These are phyloP conservation scores for Cladophialophora chaetospira DNA, from an alignment of 2,329 filamentous ascomycete genomes.

Conservation along the genomic window DNA sequence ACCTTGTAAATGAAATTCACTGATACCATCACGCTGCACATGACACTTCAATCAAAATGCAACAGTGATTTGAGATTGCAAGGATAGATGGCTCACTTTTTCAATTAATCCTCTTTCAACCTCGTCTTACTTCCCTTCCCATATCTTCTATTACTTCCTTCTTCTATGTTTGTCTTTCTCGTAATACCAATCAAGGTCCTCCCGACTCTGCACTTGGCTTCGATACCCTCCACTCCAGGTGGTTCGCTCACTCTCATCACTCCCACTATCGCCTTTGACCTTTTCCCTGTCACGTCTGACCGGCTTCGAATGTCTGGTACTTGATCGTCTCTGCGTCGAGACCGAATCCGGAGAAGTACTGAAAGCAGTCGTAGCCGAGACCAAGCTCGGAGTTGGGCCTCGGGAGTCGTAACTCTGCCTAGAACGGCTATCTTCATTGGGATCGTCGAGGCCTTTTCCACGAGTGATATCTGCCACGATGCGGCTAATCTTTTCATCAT, in stretches of 20 bases:
- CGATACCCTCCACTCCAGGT: constrained; percentile 9
- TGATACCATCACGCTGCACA: no score
- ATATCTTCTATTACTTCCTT: not conserved
- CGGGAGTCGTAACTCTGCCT: no score
- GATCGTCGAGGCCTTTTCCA: not conserved
- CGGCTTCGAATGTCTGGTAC: not conserved
- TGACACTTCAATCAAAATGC: no score
- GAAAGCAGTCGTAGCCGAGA: not conserved
- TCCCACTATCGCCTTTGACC: not conserved
- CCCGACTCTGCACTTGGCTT: not conserved
- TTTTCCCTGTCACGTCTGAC: not conserved
- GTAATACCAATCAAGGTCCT: constrained; percentile 17
- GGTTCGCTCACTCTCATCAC: not conserved
- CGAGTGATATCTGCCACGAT: not conserved
- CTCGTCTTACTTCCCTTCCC: no score
- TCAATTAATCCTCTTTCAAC: not conserved
- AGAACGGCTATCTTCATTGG: no score
- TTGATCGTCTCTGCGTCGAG: not conserved
- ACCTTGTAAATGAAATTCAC: no score
- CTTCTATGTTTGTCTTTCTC: not conserved
- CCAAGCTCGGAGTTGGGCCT: not conserved
- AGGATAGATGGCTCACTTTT: no score
- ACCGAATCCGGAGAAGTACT: not conserved
- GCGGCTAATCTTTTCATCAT: not conserved
- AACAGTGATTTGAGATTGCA: no score